A percentile compares a stretch with the other conserved stretches of the same genome.
phyloP scores from a whole-genome alignment of 2,329 filamentous ascomycete genomes.

The Teratosphaeria epicoccoides region DNA sequence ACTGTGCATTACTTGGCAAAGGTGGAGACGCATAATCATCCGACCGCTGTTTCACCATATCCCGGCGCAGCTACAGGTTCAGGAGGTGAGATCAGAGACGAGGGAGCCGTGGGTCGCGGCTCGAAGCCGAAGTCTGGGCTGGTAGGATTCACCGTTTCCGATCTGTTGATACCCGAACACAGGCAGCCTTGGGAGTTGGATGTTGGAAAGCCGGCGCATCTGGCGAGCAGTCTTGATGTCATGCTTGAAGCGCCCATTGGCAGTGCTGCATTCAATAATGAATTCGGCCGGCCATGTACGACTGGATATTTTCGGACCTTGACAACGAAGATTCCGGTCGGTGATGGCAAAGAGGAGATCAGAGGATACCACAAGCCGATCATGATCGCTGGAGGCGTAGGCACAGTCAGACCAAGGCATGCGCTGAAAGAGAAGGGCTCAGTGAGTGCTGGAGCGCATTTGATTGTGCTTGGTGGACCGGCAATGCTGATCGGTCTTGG shows the following conservation, averaged over 20 bases:
- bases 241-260: constrained; percentile 97
- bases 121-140: constrained; percentile 89
- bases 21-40: constrained; percentile 97
- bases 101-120: constrained; percentile 85
- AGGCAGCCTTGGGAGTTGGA: constrained; percentile 82
- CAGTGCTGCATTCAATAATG: constrained; percentile 92
- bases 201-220: constrained; percentile 79
- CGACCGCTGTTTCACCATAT: constrained; percentile 88
- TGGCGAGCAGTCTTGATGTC: constrained; percentile 88
- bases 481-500: constrained; percentile 97
- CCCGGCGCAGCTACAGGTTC: constrained; percentile 90
- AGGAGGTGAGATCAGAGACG: constrained; percentile 90
- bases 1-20: constrained; percentile 80
- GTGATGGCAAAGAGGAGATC: constrained; percentile 55
- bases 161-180: constrained; percentile 77
- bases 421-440: constrained; percentile 72
- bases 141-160: constrained; percentile 87
- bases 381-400: constrained; percentile 93
- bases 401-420: constrained; percentile 81
- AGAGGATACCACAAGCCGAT: constrained; percentile 97
- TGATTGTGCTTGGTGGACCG: constrained; percentile 87
- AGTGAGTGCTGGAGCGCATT: constrained; percentile 77
- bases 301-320: constrained; percentile 87
- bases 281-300: constrained; percentile 84
- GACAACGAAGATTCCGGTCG: constrained; percentile 55